Base-by-base conservation (phyloP, 202 grass and related monocot species). In the Carex sylvatica region DNA sequence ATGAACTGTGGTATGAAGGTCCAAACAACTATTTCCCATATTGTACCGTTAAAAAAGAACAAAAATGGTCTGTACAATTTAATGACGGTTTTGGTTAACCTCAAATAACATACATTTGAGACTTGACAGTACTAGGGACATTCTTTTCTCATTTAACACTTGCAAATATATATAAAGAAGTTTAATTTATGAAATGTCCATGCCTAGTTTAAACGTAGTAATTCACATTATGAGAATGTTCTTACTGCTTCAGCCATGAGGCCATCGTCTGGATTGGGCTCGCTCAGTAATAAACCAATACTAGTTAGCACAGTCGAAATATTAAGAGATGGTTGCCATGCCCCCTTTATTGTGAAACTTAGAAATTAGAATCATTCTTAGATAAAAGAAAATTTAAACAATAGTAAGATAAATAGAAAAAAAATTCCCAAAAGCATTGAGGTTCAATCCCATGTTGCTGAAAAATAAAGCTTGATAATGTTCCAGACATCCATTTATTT, bases 241-340 rank as follows among this genome's bases (percentile, higher is more conserved):
- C 87, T 91, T 91, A 98, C 95, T 85, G 87, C 92, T 90, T 98
- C 95, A 84, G 88, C 92, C 95, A 98, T 98, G 30, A 94, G 88
- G 18, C 90, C 95, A 78, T 98, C 92, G 68, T 98, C 92, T 49
- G 92, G 95, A 83, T 98, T 98, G 49, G 95, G 95, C n/a, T 94
- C 92, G 82, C 86, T 88, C 85, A 94, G 78, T 76, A 98, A 83
- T 85, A 98, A 88, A 79, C 92, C 83, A 77, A 98, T 93, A 76
- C 95, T 94, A 62, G 61, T 93, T 80, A 98, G 83, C 84, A 94
- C 76, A 70, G 88, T 98, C 55, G 84, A 87, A 83, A 98, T 91
- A 82, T 98, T 98, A 22, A 98, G 83, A 26, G 92, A 93, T 31
- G 95, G 95, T 83, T 94, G 88, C 92, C 95, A 98, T 22, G 90